Percentiles rank a stretch among this genome's conserved stretches.
Conservation (phyloP, 1,139 yeast species). For the Pneumocystis murina region DNA sequence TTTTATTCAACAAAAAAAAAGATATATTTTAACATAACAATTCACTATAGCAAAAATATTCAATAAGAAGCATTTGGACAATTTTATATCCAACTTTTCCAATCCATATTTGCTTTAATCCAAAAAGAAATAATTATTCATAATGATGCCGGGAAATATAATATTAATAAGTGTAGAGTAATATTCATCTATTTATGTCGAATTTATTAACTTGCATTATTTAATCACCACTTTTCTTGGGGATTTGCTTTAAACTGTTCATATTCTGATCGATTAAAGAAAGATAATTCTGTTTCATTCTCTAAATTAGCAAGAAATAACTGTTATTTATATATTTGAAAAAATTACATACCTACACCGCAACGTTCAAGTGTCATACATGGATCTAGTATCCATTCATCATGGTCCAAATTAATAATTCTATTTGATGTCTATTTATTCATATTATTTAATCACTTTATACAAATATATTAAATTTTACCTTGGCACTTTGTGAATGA, state of each 20-base stretch:
- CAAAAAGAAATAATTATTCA: no score
- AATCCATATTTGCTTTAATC: no score
- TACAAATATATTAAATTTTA: neutral
- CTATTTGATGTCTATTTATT: constrained; percentile 52
- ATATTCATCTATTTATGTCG: neutral
- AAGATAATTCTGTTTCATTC: constrained; percentile 82
- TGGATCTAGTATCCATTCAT: constrained; percentile 47
- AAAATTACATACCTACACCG: constrained; percentile 35
- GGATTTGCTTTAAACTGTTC: constrained; percentile 61
- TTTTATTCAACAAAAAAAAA: no score
- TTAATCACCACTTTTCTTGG: constrained; percentile 63
- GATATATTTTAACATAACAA: no score
- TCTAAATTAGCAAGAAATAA: constrained; percentile 18
- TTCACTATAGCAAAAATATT: no score
- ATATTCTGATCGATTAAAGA: constrained; percentile 57
- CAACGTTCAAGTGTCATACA: constrained; percentile 42
- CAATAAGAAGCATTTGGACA: no score
- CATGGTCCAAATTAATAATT: constrained; percentile 74
- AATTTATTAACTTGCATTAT: neutral
- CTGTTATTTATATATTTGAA: neutral
- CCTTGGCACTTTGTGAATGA: constrained; percentile 79
- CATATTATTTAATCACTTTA: neutral
- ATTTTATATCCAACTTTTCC: no score
- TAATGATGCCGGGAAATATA: no score
- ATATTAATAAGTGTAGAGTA: neutral